Evolutionary conservation across 441 rosid species (phyloP).

Genomic region (Theobroma grandiflorum): DNA sequence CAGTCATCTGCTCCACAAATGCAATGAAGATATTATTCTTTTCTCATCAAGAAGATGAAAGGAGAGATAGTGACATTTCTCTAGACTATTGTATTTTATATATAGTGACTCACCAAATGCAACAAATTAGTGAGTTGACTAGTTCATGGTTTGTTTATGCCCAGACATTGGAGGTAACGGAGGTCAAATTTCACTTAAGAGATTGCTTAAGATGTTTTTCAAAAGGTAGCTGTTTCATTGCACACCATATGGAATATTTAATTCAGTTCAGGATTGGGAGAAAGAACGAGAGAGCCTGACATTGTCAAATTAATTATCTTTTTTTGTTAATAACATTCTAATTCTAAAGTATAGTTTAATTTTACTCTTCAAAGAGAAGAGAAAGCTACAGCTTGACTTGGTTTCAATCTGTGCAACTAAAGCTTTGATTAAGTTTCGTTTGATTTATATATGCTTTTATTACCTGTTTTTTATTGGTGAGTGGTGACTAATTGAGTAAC

Average conservation of each 20-base stretch:
- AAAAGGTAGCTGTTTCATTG: slow-evolving; percentile 1
- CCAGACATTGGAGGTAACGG: background rate
- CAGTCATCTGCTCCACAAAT: background rate
- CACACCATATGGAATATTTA: background rate
- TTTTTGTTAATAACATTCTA: background rate
- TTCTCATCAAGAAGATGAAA: background rate
- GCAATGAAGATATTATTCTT: background rate
- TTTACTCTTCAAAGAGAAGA: too few relatives aligned
- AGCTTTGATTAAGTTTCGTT: too few relatives aligned
- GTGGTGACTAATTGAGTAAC: too few relatives aligned
- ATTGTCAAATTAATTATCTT: background rate
- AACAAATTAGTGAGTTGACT: slow-evolving; percentile 7
- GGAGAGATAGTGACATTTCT: background rate
- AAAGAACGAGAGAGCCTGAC: background rate
- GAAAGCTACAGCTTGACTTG: too few relatives aligned
- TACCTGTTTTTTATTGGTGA: too few relatives aligned
- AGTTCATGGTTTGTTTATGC: background rate
- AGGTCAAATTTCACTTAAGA: background rate
- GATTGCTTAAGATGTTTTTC: background rate
- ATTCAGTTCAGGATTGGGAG: background rate
- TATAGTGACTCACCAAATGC: background rate
- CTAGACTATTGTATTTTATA: background rate
- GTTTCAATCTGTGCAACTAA: too few relatives aligned
- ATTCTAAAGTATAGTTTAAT: too few relatives aligned
- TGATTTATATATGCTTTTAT: too few relatives aligned